Evolutionary conservation across 2,329 filamentous ascomycete genomes (phyloP).

Genomic region (Aspergillus proliferans): DNA sequence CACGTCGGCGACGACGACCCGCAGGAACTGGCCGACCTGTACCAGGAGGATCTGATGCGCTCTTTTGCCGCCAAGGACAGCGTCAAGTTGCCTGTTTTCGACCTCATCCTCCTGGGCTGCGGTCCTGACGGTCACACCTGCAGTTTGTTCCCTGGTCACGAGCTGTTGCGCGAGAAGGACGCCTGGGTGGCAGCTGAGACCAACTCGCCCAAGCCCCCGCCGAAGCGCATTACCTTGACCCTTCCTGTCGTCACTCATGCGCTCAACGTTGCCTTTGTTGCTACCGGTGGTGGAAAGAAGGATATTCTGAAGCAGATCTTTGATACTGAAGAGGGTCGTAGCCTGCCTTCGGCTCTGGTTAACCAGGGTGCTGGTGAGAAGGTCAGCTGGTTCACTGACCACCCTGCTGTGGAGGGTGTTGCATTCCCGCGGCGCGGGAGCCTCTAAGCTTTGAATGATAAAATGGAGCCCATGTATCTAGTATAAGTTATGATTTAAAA

Average conservation of each 20-base stretch:
- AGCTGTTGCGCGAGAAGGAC: slow-evolving; percentile 74
- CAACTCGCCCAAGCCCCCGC: slow-evolving; percentile 91
- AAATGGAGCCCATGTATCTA: background rate
- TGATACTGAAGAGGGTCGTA: slow-evolving; percentile 63
- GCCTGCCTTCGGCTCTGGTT: slow-evolving; percentile 78
- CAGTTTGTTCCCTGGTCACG: slow-evolving; percentile 87
- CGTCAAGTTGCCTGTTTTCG: slow-evolving; percentile 90
- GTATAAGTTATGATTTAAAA: background rate
- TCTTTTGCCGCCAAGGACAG: slow-evolving; percentile 89
- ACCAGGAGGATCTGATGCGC: slow-evolving; percentile 79
- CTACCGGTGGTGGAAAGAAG: slow-evolving; percentile 83
- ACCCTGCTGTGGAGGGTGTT: slow-evolving; percentile 77
- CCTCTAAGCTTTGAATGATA: slow-evolving; percentile 23
- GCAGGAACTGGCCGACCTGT: slow-evolving; percentile 88
- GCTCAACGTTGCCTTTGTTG: slow-evolving; percentile 81
- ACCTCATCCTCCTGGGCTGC: slow-evolving; percentile 85
- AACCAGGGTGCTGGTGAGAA: slow-evolving; percentile 79
- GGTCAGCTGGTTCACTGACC: slow-evolving; percentile 93
- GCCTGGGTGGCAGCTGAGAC: slow-evolving; percentile 91
- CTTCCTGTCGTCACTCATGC: slow-evolving; percentile 85
- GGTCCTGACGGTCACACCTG: slow-evolving; percentile 97
- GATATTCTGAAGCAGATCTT: slow-evolving; percentile 90
- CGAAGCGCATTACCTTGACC: slow-evolving; percentile 83
- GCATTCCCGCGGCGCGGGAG: slow-evolving; percentile 70
- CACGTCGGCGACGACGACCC: slow-evolving; percentile 68